phyloP scores from a whole-genome alignment of 257 asterid species.

The Penstemon eatonii region DNA sequence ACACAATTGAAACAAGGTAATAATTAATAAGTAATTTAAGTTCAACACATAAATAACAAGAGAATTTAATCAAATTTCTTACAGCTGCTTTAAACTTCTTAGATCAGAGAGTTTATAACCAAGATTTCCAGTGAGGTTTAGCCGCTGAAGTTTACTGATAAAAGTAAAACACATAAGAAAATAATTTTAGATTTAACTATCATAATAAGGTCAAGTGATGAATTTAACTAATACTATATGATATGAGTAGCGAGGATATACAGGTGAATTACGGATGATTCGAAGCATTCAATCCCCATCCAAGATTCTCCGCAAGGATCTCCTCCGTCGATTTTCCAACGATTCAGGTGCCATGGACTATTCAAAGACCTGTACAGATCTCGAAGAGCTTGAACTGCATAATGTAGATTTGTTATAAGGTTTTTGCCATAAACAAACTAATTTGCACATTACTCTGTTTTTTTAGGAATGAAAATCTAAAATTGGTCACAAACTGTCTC shows the following conservation, averaged over 20 bases:
- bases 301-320: slow-evolving; percentile 86
- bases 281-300: slow-evolving; percentile 72
- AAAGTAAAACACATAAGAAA: slow-evolving; percentile 2
- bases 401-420: slow-evolving; percentile 16
- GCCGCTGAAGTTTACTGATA: slow-evolving; percentile 69
- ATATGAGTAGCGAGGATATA: slow-evolving; percentile 28
- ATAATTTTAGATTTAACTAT: background rate
- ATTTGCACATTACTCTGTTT: background rate
- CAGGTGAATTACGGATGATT: slow-evolving; percentile 70
- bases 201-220: slow-evolving; percentile 1
- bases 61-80: slow-evolving; percentile 28
- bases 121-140: slow-evolving; percentile 63
- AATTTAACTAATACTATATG: background rate
- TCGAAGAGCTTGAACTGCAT: slow-evolving; percentile 77
- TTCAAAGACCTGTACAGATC: slow-evolving; percentile 66
- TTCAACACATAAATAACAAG: background rate
- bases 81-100: slow-evolving; percentile 69
- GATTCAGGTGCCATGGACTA: slow-evolving; percentile 57
- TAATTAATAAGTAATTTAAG: background rate
- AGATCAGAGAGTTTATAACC: slow-evolving; percentile 63
- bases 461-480: background rate
- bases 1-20: slow-evolving; percentile 16
- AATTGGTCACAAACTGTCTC: background rate
- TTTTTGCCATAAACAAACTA: slow-evolving; percentile 3
- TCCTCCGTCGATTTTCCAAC: slow-evolving; percentile 71